Percentiles rank a stretch among this genome's conserved stretches.
These are phyloP conservation scores for Aphanomyces stellatus DNA, from an alignment of 352 stramenopile genomes.

Conservation along the genomic window DNA sequence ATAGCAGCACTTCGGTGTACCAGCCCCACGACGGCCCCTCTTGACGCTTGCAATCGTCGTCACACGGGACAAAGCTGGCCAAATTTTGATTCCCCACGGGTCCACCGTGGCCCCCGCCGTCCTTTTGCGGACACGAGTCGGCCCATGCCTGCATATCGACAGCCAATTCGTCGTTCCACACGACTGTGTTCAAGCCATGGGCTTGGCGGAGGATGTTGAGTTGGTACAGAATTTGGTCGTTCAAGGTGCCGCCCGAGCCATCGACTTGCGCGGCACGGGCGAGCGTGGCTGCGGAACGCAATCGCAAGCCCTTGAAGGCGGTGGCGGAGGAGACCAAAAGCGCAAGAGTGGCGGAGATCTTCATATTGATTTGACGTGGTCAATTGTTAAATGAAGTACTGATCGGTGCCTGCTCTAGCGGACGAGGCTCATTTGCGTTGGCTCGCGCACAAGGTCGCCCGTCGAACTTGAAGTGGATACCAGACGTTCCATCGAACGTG, in stretches of 20 bases:
- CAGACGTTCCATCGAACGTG: no score
- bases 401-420: no score
- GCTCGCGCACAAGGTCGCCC: no score
- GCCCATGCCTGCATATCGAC: conserved; percentile 15
- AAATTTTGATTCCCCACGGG: conserved; percentile 12
- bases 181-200: conserved; percentile 3
- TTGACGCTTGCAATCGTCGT: background rate
- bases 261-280: no score
- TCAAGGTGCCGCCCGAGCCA: background rate
- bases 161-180: conserved; percentile 13
- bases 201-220: background rate
- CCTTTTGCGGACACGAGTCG: background rate
- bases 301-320: background rate
- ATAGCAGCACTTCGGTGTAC: conserved; percentile 10
- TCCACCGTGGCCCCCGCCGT: conserved; percentile 3
- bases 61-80: conserved; percentile 2
- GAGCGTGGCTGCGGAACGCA: background rate
- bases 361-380: no score
- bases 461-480: no score
- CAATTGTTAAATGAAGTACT: no score
- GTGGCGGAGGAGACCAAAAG: no score
- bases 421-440: no score
- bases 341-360: no score
- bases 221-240: conserved; percentile 4
- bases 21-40: background rate